Evolutionary conservation across 2,329 filamentous ascomycete species (phyloP), one percentile per base, ranked within the genome.

Genomic region (Aspergillus aculeatus): DNA sequence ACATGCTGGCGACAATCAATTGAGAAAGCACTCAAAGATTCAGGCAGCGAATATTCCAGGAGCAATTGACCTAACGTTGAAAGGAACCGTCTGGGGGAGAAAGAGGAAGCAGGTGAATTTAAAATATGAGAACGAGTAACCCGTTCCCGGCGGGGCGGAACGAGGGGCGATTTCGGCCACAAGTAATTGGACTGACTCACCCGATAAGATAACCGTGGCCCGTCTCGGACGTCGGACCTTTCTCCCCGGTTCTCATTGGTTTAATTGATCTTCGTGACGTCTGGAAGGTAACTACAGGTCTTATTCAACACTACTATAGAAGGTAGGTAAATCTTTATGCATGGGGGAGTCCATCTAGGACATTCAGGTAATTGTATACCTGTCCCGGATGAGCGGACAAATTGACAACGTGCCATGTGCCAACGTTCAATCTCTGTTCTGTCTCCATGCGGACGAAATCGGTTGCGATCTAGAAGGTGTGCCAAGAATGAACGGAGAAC

Each of bases 1-100:
- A 96, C 92, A 96, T 96, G 71, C 77, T 89, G 83, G 66, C 74
- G 76, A 72, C 63, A 61, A 65, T 58, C 62, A 68, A 69, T 69
- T 69, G 64, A 62, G 44, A 47, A 32, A 47, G 56, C 54, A 64
- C 62, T 60, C 47, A 59, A 59, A 54, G 47, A 64, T 49, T 51
- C 32, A 54, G 49, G 60, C 52, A 54, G 53, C 48, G 48, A 55
- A 50, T 58, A 66, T 26, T 50, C 56, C 52, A 65, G 61, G 58
- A 61, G 55, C 35, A 66, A 66, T 68, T 67, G 62, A 63, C 61
- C 62, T 67, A 67, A 26, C 53, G 53, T 48, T 48, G 11, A 31
- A n/a, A 59, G 56, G 57, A 54, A 44, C 47, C 50, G 35, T 38
- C 44, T 48, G 62, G 50, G 59, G 64, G 57, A 60, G 61, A 58